These are phyloP conservation scores for Phoenix roebelenii DNA, from an alignment of 176 grass and related monocot genomes.

Conservation along the genomic window DNA sequence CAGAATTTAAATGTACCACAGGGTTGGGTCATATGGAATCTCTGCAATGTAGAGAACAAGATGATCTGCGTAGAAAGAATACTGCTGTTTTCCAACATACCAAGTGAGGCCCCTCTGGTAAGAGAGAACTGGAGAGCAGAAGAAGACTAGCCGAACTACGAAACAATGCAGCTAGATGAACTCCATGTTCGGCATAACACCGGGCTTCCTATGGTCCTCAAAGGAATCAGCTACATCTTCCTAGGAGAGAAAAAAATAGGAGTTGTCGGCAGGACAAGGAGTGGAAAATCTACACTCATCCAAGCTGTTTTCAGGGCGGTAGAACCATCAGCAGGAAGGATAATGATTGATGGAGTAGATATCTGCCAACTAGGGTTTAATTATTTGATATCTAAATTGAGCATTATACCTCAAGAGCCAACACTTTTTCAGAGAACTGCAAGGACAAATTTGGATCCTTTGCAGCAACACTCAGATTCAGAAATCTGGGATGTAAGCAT, in stretches of 20 bases:
- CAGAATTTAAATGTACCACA: conserved; percentile 79
- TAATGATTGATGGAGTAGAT: conserved; percentile 62
- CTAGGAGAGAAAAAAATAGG: conserved; percentile 79
- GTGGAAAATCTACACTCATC: conserved; percentile 83
- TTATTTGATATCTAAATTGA: conserved; percentile 66
- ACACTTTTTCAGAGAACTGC: conserved; percentile 74
- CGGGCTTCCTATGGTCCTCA: conserved; percentile 54
- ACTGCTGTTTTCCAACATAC: conserved; percentile 56
- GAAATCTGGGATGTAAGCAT: conserved; percentile 80
- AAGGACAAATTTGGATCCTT: conserved; percentile 66
- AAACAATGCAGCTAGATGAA: conserved; percentile 52
- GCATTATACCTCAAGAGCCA: conserved; percentile 80
- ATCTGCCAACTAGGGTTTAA: conserved; percentile 66
- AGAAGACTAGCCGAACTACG: conserved; percentile 46
- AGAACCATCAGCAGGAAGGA: conserved; percentile 56
- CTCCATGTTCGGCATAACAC: conserved; percentile 51
- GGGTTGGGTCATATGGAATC: conserved; percentile 84
- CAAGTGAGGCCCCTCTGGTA: conserved; percentile 56
- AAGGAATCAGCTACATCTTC: conserved; percentile 69
- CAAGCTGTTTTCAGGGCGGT: conserved; percentile 79
- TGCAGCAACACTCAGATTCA: conserved; percentile 45
- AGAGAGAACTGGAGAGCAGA: conserved; percentile 42
- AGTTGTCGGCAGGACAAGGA: conserved; percentile 69
- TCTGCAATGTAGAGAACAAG: conserved; percentile 84
- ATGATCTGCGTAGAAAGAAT: conserved; percentile 94